A percentile compares a stretch with the other conserved stretches of the same genome.
Evolutionary conservation across 2,329 filamentous ascomycete species (phyloP).

Genomic region (Claviceps monticola): DNA sequence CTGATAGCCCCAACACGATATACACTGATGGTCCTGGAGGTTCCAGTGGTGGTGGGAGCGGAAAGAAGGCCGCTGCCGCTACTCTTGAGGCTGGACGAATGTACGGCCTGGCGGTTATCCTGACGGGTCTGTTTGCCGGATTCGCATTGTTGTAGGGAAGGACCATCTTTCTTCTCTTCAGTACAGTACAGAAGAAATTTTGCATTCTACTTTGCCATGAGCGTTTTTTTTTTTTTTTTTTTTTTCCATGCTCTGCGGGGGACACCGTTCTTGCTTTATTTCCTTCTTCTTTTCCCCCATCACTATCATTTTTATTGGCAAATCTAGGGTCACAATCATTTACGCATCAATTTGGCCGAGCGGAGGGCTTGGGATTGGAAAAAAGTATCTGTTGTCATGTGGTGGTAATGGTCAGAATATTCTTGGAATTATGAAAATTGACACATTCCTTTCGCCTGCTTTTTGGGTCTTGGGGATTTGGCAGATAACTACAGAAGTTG

Average conservation of each 20-base stretch:
- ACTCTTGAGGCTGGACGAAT: conserved; percentile 21
- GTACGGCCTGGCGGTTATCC: conserved; percentile 24
- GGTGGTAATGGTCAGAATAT: neutral
- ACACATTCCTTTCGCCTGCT: neutral
- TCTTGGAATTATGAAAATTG: neutral
- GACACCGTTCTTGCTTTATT: neutral
- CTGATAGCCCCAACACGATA: conserved; percentile 12
- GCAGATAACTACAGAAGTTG: too few species aligned
- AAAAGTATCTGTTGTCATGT: neutral
- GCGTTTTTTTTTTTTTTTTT: neutral
- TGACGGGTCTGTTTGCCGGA: conserved; percentile 25
- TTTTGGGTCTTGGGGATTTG: neutral
- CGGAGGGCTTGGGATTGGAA: neutral
- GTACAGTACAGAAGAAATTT: neutral
- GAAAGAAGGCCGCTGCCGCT: conserved; percentile 15
- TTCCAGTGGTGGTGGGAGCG: conserved; percentile 8
- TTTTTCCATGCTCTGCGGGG: neutral
- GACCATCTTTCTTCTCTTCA: neutral
- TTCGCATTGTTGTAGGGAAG: conserved; percentile 24
- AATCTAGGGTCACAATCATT: neutral
- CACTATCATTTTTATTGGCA: neutral
- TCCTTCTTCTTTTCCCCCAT: neutral
- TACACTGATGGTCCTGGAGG: conserved; percentile 8
- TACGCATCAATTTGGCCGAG: neutral
- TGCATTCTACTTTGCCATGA: neutral